Base-by-base conservation (phyloP, 2,329 filamentous ascomycete genomes). In the Colletotrichum nymphaeae region DNA sequence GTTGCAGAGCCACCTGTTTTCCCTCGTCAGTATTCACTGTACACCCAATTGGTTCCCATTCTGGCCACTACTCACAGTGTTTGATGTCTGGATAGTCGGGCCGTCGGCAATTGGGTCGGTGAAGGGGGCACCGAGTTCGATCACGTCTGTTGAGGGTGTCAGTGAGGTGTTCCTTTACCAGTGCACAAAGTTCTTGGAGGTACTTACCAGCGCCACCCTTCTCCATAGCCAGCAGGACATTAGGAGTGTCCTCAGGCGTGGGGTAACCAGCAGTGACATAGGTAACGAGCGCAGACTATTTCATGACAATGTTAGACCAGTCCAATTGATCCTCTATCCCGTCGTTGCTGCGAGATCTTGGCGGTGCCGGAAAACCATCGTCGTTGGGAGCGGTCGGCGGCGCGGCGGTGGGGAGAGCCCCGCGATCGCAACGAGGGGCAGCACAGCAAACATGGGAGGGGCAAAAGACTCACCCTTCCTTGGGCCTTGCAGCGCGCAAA, bases 31-130 rank as follows among this genome's bases (percentile, higher is more conserved):
- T 67, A 32, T 9, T 16, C 8, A 7, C 8, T 9, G 5, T 19
- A 75, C 22, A 75, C 64, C 57, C 53, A 49, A 37, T 58, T 14
- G 42, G 19, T 55, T 63, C 49, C 19, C 26, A 52, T 56, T 5
- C 42, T 69, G 55, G 57, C 5, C 68, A 59, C 56, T 80, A 83
- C 79, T 86, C 92, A 87, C 91, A 53, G 95, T 98, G 85, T 99
- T 99, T 76, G 97, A 91, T 75, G 92, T 97, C 86, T 99, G 97
- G 77, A 99, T 98, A 5, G 95, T 98, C 46, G 97, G 97, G 32
- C 97, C 97, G 84, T 99, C 97, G 78, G 96, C 97, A 84, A 98
- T 98, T 72, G 97, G 97, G 83, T 99, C 97, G 79, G 96, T 98
- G 86, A 99, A 99, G 65, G 97, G 97, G 69, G 98, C 92, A 75